phyloP scores from a whole-genome alignment of 345 rosid genomes.

The Fremontodendron californicum region DNA sequence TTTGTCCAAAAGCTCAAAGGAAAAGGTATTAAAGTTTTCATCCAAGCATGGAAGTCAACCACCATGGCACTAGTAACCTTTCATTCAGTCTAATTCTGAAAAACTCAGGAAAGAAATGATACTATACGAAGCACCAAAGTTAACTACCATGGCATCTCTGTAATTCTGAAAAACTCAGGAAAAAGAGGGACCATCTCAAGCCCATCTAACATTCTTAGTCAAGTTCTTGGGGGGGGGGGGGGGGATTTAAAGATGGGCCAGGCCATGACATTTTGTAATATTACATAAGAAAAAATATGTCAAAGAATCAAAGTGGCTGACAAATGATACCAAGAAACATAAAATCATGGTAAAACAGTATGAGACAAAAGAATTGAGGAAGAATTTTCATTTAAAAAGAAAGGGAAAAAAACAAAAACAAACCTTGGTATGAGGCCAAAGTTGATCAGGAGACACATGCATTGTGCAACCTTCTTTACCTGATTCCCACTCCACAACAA shows the following conservation, averaged over 20 bases:
- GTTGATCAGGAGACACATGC: slow-evolving; percentile 99
- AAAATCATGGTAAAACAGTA: not conserved
- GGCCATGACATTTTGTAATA: not conserved
- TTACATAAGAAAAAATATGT: not conserved
- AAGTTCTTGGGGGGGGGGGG: not conserved
- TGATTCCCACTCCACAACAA: slow-evolving; percentile 99
- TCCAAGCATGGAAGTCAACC: not conserved
- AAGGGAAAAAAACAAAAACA: not conserved
- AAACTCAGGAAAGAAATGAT: not conserved
- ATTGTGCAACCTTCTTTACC: slow-evolving; percentile 97
- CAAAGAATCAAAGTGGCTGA: not conserved
- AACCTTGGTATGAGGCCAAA: slow-evolving; percentile 99
- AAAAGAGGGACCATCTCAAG: not conserved
- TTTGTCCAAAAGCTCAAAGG: not conserved
- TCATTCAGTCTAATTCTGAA: not conserved
- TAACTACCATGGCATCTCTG: not conserved
- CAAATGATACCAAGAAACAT: not conserved
- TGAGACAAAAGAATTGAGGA: not conserved
- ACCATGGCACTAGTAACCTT: not conserved
- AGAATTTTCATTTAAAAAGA: not conserved
- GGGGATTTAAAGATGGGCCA: not conserved
- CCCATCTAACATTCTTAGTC: slow-evolving; percentile 3
- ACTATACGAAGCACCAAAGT: not conserved
- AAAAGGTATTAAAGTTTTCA: not conserved
- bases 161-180: slow-evolving; percentile 3